Conservation (phyloP, 331 rosid species). For the Pyrus hybrid region DNA sequence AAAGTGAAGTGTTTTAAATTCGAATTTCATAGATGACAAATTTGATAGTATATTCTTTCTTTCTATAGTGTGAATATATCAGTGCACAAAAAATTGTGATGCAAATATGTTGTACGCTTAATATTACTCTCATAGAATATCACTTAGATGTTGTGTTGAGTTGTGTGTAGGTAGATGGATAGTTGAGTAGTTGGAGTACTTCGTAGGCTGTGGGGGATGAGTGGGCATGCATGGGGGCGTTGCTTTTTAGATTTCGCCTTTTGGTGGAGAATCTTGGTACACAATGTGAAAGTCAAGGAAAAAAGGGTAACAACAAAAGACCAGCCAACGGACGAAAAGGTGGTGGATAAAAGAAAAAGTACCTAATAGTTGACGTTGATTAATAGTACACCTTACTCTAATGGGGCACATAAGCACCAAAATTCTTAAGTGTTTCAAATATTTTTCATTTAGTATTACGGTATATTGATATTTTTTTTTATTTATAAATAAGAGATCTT, state of each 20-base stretch:
- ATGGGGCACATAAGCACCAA: neutral
- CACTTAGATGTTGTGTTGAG: neutral
- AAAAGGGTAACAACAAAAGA: neutral
- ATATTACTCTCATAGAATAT: neutral
- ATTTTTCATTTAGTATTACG: too few relatives aligned
- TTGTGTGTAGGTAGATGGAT: neutral
- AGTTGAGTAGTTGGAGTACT: neutral
- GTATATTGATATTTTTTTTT: too few relatives aligned
- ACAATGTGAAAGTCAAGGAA: neutral
- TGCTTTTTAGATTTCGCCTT: neutral
- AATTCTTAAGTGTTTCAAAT: too few relatives aligned
- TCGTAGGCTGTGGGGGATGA: neutral
- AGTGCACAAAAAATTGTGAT: too few relatives aligned
- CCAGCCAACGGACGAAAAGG: neutral
- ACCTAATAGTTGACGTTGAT: neutral
- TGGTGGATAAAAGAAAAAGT: neutral
- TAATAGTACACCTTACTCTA: too few relatives aligned
- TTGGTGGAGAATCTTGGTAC: conserved; percentile 1
- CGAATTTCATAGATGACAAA: too few relatives aligned
- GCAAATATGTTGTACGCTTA: too few relatives aligned
- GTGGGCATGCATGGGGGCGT: neutral
- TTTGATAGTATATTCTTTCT: too few relatives aligned
- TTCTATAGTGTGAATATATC: too few relatives aligned
- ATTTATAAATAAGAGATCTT: rapidly evolving
- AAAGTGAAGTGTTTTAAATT: too few relatives aligned